Conservation (phyloP, 106 monocot genomes). For the Xerophyta viscosa region DNA sequence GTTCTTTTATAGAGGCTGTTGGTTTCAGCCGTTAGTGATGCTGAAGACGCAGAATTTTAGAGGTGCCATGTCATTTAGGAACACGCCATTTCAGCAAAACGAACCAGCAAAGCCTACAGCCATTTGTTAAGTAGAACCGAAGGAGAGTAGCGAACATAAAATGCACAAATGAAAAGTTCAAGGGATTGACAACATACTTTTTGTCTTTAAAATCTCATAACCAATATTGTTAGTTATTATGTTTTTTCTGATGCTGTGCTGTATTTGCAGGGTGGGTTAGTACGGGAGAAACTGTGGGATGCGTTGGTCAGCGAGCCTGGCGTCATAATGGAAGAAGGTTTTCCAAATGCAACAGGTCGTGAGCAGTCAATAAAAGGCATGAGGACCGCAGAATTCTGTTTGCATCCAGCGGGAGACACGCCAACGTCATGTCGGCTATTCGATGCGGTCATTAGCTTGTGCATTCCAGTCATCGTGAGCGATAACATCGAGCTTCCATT, state of each 20-base stretch:
- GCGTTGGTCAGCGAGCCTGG: constrained; percentile 57
- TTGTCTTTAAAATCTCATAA: background rate
- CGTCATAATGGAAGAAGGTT: constrained; percentile 90
- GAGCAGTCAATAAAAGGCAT: constrained; percentile 96
- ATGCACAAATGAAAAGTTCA: too few relatives aligned
- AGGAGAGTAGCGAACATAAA: too few relatives aligned
- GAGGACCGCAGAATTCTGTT: constrained; percentile 81
- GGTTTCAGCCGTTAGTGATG: too few relatives aligned
- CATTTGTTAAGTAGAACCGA: too few relatives aligned
- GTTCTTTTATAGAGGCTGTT: too few relatives aligned
- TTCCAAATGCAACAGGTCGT: constrained; percentile 86
- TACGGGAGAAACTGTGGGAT: constrained; percentile 92
- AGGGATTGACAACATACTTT: background rate
- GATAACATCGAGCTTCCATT: constrained; percentile 92
- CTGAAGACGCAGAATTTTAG: too few relatives aligned
- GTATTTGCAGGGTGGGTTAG: constrained; percentile 63
- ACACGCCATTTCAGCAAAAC: too few relatives aligned
- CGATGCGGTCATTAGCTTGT: constrained; percentile 81
- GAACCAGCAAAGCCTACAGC: too few relatives aligned
- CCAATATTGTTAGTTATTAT: background rate
- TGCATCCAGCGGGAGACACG: constrained; percentile 96
- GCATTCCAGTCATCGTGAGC: constrained; percentile 85
- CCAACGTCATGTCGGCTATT: constrained; percentile 96
- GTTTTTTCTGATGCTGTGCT: too few relatives aligned
- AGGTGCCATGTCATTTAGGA: too few relatives aligned